Base-by-base conservation (phyloP, 2,329 filamentous ascomycete genomes). In the Fusarium sp. region DNA sequence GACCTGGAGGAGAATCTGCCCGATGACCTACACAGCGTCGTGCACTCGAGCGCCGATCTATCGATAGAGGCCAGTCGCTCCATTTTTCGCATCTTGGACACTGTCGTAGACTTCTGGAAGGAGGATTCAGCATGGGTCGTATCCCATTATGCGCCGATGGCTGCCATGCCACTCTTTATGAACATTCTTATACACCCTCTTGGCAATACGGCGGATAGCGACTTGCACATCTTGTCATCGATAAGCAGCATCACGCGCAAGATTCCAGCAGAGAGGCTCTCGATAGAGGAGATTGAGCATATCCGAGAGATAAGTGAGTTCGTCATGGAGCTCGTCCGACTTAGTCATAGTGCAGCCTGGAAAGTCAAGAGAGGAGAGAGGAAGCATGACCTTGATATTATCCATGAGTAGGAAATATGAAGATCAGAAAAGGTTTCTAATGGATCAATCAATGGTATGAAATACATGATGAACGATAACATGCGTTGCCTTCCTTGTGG, bases 131-230 rank as follows among this genome's bases (percentile, higher is more conserved):
- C 71, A 0, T 75, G 70, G 39, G 74, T 75, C 16, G 65, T 73
- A 4, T 75, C 72, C 1, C 72, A 75, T 24, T 75, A 75, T 35
- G 72, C 72, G 0, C 72, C 72, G 0, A 75, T 75, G 72, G 72
- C 72, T 35, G 68, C 72, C 13, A 75, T 75, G 72, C 69, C 72
- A 1, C 57, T 75, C 1, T 75, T 75, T 6, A 66, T 75, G 57
- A 75, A 75, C 7, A 75, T 75, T n/a, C 60, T 75, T 1, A 75
- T 75, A 22, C 72, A 75, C 5, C 72, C 72, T 18, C 72, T 75
- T 6, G 72, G 72, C 5, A 39, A 65, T 31, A 57, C 72, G 0
- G 72, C 72, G 2, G 72, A 75, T 35, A 70, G 59, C 0, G 72
- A 75, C 20, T 54, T 75, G 20, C 72, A 73, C 2, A 75, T 75